Conservation (phyloP, 192 early-diverging fungal genomes). For the Rhizophagus sp. region DNA sequence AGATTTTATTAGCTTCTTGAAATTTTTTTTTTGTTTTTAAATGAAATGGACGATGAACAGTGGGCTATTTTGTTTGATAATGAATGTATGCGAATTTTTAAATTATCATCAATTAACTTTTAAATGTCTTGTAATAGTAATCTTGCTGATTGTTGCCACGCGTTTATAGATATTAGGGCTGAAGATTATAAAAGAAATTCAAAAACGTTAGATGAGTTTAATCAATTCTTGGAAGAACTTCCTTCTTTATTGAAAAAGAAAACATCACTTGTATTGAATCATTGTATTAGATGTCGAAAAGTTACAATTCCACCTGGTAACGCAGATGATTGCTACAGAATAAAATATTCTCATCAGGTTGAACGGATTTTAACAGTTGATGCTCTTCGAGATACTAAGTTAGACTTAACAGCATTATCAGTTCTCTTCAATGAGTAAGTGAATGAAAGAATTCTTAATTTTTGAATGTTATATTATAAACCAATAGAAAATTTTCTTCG, state of each 20-base stretch:
- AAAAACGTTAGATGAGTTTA: not conserved
- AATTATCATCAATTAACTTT: not conserved
- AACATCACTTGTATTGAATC: not conserved
- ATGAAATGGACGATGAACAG: not conserved
- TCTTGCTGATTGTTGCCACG: not conserved
- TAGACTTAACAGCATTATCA: not conserved
- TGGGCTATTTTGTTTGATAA: not conserved
- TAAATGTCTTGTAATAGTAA: not conserved
- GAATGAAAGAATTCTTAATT: not conserved
- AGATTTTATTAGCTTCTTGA: no score
- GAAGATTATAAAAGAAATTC: constrained; percentile 6
- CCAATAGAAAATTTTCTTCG: not conserved
- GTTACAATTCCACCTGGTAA: not conserved
- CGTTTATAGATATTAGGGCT: not conserved
- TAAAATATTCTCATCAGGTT: constrained; percentile 2
- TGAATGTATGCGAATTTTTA: not conserved
- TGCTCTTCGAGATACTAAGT: constrained; percentile 3
- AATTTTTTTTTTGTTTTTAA: not conserved
- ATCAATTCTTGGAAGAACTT: constrained; percentile 1
- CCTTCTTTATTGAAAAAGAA: not conserved
- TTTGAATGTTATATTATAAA: not conserved
- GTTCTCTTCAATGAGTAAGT: not conserved
- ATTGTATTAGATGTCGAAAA: not conserved
- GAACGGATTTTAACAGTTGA: not conserved
- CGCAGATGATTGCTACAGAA: not conserved